Conservation (phyloP, 768 basidiomycete genomes). For the Leucocoprinus sp. region DNA sequence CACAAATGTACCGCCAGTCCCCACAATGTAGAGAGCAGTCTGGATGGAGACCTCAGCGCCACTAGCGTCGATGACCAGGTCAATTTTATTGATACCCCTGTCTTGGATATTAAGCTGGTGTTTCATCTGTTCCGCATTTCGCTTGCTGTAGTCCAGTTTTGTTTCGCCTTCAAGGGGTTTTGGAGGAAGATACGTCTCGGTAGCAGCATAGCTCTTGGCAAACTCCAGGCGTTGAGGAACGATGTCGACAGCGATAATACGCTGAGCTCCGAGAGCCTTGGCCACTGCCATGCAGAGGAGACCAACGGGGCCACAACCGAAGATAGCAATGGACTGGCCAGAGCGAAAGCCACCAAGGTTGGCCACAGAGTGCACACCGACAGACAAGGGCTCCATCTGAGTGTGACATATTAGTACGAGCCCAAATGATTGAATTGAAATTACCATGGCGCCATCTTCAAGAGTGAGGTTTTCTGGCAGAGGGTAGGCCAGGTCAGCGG, state of each 20-base stretch:
- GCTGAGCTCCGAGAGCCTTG: conserved; percentile 80
- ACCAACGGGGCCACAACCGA: conserved; percentile 86
- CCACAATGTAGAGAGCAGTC: conserved; percentile 70
- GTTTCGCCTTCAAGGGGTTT: conserved; percentile 54
- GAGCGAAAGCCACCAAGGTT: conserved; percentile 66
- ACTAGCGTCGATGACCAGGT: conserved; percentile 86
- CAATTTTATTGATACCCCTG: conserved; percentile 63
- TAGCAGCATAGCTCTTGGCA: conserved; percentile 78
- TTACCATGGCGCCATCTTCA: conserved; percentile 92
- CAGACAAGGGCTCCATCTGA: conserved; percentile 91
- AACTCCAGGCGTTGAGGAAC: conserved; percentile 72
- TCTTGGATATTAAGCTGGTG: conserved; percentile 58
- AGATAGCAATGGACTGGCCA: conserved; percentile 72
- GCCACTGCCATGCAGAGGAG: conserved; percentile 94
- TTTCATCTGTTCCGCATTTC: conserved; percentile 63
- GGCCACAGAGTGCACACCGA: conserved; percentile 82
- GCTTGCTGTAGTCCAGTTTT: conserved; percentile 60
- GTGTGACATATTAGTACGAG: background rate
- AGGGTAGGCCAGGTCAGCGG: conserved; percentile 75
- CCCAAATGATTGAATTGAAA: background rate
- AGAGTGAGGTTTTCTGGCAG: conserved; percentile 80
- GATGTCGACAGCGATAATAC: conserved; percentile 82
- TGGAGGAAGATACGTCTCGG: conserved; percentile 63
- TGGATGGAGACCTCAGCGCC: conserved; percentile 92
- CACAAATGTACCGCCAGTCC: conserved; percentile 67